Base-by-base conservation (phyloP, 2,329 filamentous ascomycete genomes). In the Hypoxylon sp. region DNA sequence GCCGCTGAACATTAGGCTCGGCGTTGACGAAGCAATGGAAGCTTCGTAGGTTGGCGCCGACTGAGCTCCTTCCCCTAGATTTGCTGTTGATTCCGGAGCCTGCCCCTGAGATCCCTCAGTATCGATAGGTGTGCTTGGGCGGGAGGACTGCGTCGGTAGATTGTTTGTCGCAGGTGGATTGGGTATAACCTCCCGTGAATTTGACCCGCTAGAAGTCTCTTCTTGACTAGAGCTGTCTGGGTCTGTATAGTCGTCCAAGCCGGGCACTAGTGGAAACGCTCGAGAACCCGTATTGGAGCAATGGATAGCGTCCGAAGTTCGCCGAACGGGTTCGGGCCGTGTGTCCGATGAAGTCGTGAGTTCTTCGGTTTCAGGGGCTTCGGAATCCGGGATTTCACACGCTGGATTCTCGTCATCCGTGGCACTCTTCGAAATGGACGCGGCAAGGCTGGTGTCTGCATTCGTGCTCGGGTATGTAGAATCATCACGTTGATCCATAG, bases 1-100 rank as follows among this genome's bases (percentile, higher is more conserved):
- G 22, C 59, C 65, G 2, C 70, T 68, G 22, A 56, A 72, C n/a
- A 72, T 64, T 4, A 76, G 55, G 24, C 73, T 74, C 3, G 74
- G 74, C 3, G 74, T 73, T 19, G 68, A 70, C 15, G 74, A 73
- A 56, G 60, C 56, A 59, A 61, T 69, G 34, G 68, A 69, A n/a
- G 67, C 62, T 10, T 59, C 58, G 30, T 67, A 68, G n/a, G 59
- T 55, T 58, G 62, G 50, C 53, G 47, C 44, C 19, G 64, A 44
- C 55, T 59, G 56, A 22, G 22, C 22, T 41, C 58, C 61, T 37
- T 62, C 60, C 46, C 53, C 57, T 15, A 41, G 46, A n/a, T 58
- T 59, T 8, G 56, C 54, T 22, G 58, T 56, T 26, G 57, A 56
- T n/a, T 41, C 60, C 37, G 30, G n/a, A 30, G 19, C 49, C 20